These are phyloP conservation scores for Arthrobotrys pseudoclavata DNA, from an alignment of 2,329 filamentous ascomycete species.

Conservation along the genomic window DNA sequence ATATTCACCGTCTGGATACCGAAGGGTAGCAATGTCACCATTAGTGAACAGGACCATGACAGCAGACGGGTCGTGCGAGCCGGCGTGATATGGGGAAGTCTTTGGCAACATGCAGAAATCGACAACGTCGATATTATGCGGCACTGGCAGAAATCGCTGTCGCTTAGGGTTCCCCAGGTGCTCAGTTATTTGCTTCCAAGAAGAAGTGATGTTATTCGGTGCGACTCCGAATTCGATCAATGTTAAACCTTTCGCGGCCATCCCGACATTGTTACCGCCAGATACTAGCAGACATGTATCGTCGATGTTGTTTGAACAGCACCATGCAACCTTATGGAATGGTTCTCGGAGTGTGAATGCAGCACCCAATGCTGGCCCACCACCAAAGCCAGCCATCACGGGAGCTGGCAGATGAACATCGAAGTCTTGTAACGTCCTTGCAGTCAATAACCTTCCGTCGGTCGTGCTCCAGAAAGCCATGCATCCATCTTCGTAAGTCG, in stretches of 20 bases:
- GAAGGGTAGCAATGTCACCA: conserved; percentile 89
- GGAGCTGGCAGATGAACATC: conserved; percentile 73
- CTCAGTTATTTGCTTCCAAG: conserved; percentile 83
- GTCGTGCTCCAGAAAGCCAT: conserved; percentile 95
- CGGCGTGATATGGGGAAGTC: conserved; percentile 84
- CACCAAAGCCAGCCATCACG: conserved; percentile 70
- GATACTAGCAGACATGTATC: conserved; percentile 90
- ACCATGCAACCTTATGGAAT: conserved; percentile 86
- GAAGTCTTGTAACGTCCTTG: conserved; percentile 81
- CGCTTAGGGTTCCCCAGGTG: conserved; percentile 84
- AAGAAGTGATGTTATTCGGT: conserved; percentile 89
- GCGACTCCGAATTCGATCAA: conserved; percentile 91
- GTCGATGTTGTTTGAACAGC: conserved; percentile 90
- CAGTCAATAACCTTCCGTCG: conserved; percentile 85
- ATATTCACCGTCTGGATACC: conserved; percentile 90
- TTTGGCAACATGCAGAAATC: conserved; percentile 89
- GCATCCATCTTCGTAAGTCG: conserved; percentile 89
- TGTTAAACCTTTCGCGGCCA: conserved; percentile 80
- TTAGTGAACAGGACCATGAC: conserved; percentile 83
- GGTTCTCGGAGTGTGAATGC: conserved; percentile 77
- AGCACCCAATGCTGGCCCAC: conserved; percentile 66
- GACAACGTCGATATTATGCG: conserved; percentile 80
- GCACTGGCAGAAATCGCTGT: conserved; percentile 79
- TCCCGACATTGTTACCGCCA: conserved; percentile 79
- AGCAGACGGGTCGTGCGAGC: conserved; percentile 90